Percentiles rank a stretch among this genome's conserved stretches.
Conservation (phyloP, 495 filamentous ascomycete genomes). For the Aspergillus conjunctus region DNA sequence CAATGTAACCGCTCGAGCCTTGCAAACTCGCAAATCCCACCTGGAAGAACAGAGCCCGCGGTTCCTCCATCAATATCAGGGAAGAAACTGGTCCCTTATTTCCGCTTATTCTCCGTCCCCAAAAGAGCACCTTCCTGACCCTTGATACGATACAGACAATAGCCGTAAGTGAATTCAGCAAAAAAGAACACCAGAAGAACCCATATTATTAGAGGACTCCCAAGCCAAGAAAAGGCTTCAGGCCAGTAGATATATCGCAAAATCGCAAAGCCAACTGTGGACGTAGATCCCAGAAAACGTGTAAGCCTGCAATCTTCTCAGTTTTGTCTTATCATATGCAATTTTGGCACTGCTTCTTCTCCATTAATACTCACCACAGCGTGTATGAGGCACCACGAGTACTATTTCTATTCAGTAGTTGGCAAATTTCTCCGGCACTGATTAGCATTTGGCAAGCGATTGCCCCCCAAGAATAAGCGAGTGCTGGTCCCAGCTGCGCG, state of each 20-base stretch:
- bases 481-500: slow-evolving; percentile 12
- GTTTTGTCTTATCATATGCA: background rate
- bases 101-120: background rate
- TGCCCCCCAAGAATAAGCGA: slow-evolving; percentile 16
- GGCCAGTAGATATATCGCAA: slow-evolving; percentile 12
- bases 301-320: slow-evolving; percentile 11
- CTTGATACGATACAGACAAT: slow-evolving; percentile 4
- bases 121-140: background rate
- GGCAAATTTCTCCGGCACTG: slow-evolving; percentile 9
- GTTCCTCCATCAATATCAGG: background rate
- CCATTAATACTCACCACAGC: slow-evolving; percentile 10
- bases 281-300: slow-evolving; percentile 3
- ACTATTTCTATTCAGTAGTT: slow-evolving; percentile 17
- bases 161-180: slow-evolving; percentile 1
- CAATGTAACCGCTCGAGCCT: background rate
- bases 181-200: slow-evolving; percentile 1
- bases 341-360: background rate
- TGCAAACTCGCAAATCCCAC: background rate
- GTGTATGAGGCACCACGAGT: slow-evolving; percentile 21
- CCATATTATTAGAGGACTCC: background rate
- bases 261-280: background rate
- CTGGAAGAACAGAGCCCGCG: background rate
- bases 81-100: background rate
- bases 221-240: slow-evolving; percentile 1
- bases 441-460: slow-evolving; percentile 18